Percentiles rank a stretch among this genome's conserved stretches.
Evolutionary conservation across 2,329 filamentous ascomycete species (phyloP).

Genomic region (Penicillium sp.): DNA sequence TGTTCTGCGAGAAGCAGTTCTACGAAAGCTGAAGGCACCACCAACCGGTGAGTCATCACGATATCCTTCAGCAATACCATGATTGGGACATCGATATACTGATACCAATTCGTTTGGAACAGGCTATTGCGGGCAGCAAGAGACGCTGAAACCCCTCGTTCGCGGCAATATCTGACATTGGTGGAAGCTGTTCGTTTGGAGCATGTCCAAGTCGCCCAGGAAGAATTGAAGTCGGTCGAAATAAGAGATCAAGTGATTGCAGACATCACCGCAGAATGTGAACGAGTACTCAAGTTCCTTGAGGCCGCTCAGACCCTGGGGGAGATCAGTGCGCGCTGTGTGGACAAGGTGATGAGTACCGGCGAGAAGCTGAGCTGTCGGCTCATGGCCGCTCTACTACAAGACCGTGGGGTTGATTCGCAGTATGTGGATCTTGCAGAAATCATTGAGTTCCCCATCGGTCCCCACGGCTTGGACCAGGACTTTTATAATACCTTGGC

Average conservation of each 20-base stretch:
- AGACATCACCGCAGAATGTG: slow-evolving; percentile 75
- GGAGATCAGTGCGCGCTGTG: slow-evolving; percentile 73
- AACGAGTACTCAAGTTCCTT: slow-evolving; percentile 71
- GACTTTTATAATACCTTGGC: slow-evolving; percentile 68
- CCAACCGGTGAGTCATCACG: slow-evolving; percentile 70
- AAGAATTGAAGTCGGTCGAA: slow-evolving; percentile 56
- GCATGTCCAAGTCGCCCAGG: slow-evolving; percentile 70
- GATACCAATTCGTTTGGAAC: not conserved
- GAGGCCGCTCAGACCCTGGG: slow-evolving; percentile 59
- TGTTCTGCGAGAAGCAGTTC: slow-evolving; percentile 94
- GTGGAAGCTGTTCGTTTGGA: slow-evolving; percentile 80
- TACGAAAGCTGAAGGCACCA: slow-evolving; percentile 92
- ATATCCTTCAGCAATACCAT: slow-evolving; percentile 1
- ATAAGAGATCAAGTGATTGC: slow-evolving; percentile 59
- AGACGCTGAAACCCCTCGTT: slow-evolving; percentile 48
- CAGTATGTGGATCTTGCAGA: slow-evolving; percentile 90
- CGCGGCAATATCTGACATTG: slow-evolving; percentile 65
- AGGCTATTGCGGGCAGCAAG: slow-evolving; percentile 49
- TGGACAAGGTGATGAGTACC: slow-evolving; percentile 87
- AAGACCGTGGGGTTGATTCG: slow-evolving; percentile 76
- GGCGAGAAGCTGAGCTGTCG: slow-evolving; percentile 94
- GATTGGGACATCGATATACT: slow-evolving; percentile 5
- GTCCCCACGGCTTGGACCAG: slow-evolving; percentile 58
- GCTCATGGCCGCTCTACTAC: slow-evolving; percentile 81
- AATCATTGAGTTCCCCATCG: slow-evolving; percentile 63